Conservation (phyloP, 2,329 filamentous ascomycete genomes). For the Aspergillus calidoustus region DNA sequence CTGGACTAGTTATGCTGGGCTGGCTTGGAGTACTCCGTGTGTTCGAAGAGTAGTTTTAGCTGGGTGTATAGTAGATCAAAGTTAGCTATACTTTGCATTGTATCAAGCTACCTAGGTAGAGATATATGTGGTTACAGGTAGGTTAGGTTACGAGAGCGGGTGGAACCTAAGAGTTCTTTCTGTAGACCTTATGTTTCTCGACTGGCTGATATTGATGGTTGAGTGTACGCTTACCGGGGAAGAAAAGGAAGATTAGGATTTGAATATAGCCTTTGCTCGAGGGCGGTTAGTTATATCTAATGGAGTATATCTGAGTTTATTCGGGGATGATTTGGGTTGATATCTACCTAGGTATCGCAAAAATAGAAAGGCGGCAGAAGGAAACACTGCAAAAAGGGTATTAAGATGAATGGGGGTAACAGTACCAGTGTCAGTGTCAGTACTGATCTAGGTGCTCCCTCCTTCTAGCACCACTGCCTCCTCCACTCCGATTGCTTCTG, state of each 20-base stretch:
- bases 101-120: not conserved
- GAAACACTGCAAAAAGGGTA: not conserved
- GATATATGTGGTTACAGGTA: not conserved
- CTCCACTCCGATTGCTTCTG: not conserved
- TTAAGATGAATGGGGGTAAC: not conserved
- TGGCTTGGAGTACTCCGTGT: too few relatives aligned
- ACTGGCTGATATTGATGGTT: not conserved
- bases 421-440: not conserved
- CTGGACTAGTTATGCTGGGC: too few relatives aligned
- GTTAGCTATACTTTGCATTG: too few relatives aligned
- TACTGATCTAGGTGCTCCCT: not conserved
- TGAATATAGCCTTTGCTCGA: not conserved
- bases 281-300: not conserved
- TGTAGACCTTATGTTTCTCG: not conserved
- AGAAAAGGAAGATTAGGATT: not conserved
- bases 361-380: not conserved
- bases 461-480: not conserved
- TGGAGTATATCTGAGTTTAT: not conserved
- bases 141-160: not conserved
- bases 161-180: not conserved
- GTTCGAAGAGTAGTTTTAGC: too few relatives aligned
- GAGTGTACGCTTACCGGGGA: not conserved
- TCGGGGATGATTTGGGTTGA: not conserved
- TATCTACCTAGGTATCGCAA: not conserved
- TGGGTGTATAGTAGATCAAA: too few relatives aligned